Evolutionary conservation across 108 stramenopile species (phyloP).

Genomic region (Nannochloropsis salina): DNA sequence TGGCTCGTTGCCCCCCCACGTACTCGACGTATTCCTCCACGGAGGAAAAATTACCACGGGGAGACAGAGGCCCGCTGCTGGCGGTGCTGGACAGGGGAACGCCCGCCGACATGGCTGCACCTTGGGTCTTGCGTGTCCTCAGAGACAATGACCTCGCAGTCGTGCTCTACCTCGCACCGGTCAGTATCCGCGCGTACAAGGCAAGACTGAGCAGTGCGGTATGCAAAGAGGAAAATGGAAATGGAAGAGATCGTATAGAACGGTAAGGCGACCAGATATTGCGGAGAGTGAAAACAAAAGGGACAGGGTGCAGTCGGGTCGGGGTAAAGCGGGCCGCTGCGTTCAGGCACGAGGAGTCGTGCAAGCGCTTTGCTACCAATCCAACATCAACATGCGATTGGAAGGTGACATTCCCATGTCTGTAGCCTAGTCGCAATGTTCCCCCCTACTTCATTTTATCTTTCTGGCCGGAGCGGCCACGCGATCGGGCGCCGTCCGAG

Average conservation of each 20-base stretch:
- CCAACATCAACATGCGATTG: too few species aligned
- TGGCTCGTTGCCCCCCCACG: conserved; percentile 53
- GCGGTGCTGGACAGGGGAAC: background rate
- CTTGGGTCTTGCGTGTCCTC: background rate
- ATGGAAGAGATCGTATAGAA: background rate
- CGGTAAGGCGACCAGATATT: background rate
- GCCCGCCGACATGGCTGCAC: background rate
- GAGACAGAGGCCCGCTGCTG: background rate
- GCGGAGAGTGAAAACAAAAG: too few species aligned
- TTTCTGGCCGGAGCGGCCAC: too few species aligned
- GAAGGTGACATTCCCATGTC: too few species aligned
- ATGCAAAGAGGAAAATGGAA: background rate
- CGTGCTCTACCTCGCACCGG: background rate
- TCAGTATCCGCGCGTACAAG: background rate
- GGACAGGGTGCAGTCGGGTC: too few species aligned
- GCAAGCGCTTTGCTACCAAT: too few species aligned
- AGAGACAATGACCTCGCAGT: background rate
- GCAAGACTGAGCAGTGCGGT: background rate
- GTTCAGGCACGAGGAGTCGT: too few species aligned
- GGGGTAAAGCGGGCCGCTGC: too few species aligned
- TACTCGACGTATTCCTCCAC: conserved; percentile 57
- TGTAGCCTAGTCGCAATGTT: too few species aligned
- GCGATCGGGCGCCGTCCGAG: too few species aligned
- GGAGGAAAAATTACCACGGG: background rate
- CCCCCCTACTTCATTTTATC: too few species aligned